Evolutionary conservation across 192 early-diverging fungal genomes (phyloP), one percentile per base, ranked within the genome.

Genomic region (Coemansia sp.): DNA sequence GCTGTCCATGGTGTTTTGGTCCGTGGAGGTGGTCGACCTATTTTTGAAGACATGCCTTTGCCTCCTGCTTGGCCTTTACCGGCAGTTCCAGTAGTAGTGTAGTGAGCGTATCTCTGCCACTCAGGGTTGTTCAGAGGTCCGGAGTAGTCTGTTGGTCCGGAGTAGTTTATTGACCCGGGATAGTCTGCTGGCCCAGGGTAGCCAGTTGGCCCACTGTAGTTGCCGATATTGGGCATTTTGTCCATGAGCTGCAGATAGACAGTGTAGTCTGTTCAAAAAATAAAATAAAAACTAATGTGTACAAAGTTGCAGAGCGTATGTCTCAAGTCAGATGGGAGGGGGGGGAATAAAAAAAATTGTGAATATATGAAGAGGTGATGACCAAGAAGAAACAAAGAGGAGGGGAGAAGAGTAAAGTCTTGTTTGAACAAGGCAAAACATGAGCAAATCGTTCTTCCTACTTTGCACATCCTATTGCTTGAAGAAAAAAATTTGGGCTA

Each of bases 1-100:
- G 47, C 20, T 10, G 73, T 73, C 78, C 78, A 81, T 0, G 73
- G 70, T 1, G 78, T 81, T 62, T 81, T 81, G 2, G 78, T 58
- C 15, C 73, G 68, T 10, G 65, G 59, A 3, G 30, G 11, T 24
- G 29, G 56, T 5, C 29, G 44, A 8, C 64, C 56, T 7, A 44
- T 30, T 10, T 43, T 55, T 18, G 37, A 34, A 0, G 53, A 47
- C 45, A 9, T 8, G 6, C 45, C 29, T 4, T 32, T 12, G 53
- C 29, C 22, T 5, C 29, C 30, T 16, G 6, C 29, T 15, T 32
- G 53, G 13, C 16, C 53, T 29, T 3, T 53, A 29, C 20, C 24
- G 12, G 10, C 41, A 22, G 47, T 37, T 6, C 50, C 52, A 15
- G 32, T 24, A 40, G 20, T 27, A 30, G 22, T 62, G 45, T 49